A percentile compares a stretch with the other conserved stretches of the same genome.
phyloP scores from a whole-genome alignment of 495 filamentous ascomycete species.

The Hypoxylon subgilvum region DNA sequence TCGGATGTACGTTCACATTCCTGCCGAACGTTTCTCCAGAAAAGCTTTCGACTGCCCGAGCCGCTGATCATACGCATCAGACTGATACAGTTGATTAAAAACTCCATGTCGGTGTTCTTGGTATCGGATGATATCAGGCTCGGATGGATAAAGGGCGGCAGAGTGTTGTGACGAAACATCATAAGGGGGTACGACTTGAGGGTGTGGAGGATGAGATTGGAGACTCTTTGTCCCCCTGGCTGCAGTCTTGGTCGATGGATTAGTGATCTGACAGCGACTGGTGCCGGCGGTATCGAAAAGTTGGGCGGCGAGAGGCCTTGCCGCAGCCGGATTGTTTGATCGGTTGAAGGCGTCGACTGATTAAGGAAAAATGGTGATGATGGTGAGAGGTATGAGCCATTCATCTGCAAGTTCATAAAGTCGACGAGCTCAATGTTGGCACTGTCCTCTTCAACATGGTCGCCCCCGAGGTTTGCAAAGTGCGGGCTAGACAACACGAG shows the following conservation, averaged over 20 bases:
- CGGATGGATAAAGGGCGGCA: conserved; percentile 8
- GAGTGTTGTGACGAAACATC: conserved; percentile 47
- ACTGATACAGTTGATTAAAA: conserved; percentile 54
- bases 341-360: conserved; percentile 3
- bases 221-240: conserved; percentile 43
- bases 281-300: conserved; percentile 40
- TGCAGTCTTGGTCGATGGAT: conserved; percentile 39
- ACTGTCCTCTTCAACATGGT: background rate
- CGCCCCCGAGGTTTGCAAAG: background rate
- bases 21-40: conserved; percentile 50
- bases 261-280: conserved; percentile 42
- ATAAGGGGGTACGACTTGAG: conserved; percentile 53
- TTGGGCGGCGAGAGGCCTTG: conserved; percentile 22
- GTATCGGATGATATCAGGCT: background rate
- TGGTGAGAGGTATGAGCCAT: background rate
- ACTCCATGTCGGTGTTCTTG: conserved; percentile 42
- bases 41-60: conserved; percentile 50
- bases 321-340: background rate
- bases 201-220: conserved; percentile 48
- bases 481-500: background rate
- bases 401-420: background rate
- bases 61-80: conserved; percentile 51
- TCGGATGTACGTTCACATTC: conserved; percentile 52
- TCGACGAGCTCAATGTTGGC: background rate
- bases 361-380: background rate